Conservation (phyloP, 345 rosid genomes). For the Salix udensis region DNA sequence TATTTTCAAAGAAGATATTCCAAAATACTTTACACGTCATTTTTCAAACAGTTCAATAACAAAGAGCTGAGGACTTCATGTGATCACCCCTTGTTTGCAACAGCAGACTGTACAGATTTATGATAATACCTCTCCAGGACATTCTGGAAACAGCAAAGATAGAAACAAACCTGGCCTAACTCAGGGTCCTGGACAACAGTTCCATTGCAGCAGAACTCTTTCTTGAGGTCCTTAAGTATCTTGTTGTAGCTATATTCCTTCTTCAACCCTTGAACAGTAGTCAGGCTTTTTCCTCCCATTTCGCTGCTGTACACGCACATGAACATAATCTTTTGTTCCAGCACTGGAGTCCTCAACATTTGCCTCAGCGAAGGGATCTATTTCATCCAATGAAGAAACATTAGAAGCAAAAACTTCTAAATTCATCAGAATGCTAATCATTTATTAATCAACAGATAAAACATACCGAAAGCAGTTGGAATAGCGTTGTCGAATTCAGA, state of each 20-base stretch:
- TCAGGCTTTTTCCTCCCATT: conserved; percentile 34
- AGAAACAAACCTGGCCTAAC: conserved; percentile 57
- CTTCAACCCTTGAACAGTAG: conserved; percentile 49
- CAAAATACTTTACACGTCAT: not conserved
- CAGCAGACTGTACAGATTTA: not conserved
- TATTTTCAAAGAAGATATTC: not conserved
- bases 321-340: conserved; percentile 32
- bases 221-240: conserved; percentile 83
- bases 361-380: conserved; percentile 27
- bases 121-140: not conserved
- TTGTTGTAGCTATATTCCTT: conserved; percentile 82
- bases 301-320: conserved; percentile 30
- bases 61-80: not conserved
- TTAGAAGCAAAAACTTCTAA: not conserved
- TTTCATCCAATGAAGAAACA: not conserved
- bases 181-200: conserved; percentile 89
- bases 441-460: not conserved
- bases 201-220: conserved; percentile 92
- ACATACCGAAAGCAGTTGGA: conserved; percentile 64
- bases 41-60: not conserved
- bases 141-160: not conserved
- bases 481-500: conserved; percentile 69
- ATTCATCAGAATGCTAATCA: not conserved
- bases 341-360: conserved; percentile 61
- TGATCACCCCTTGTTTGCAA: not conserved